Evolutionary conservation across 1,139 yeast genomes (phyloP), one percentile per base, ranked within the genome.

Genomic region (Pichia sp.): DNA sequence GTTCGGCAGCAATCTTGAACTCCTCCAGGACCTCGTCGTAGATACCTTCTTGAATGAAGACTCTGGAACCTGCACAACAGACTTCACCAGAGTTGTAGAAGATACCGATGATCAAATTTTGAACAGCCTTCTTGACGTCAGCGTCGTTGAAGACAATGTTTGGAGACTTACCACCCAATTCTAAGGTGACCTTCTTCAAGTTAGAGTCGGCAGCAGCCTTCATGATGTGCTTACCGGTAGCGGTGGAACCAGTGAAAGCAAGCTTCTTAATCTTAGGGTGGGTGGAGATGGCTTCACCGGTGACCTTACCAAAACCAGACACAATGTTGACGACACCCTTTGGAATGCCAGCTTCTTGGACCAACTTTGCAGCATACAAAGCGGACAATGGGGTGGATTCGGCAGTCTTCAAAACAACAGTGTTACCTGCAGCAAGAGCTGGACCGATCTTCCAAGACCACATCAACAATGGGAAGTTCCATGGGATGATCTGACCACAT

Each of bases 381-480:
- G 89, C 88, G 51, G 88, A 83, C 64, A 87, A 76, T 56, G 95
- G 93, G 49, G 95, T 86, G 48, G 86, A 78, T 65, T 84, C 86
- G 44, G 95, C 89, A 45, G 90, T 81, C 71, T 87, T 87, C 66
- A 86, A 72, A 49, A 87, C 84, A 62, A 83, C 72, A 48, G 86
- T 80, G 73, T 86, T 86, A 71, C 93, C 93, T 55, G 93, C 79
- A 54, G 87, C 90, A 60, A 87, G 71, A 55, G 91, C 90, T 44
- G 95, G 93, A 50, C 85, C 91, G 55, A 87, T 71, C 67, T 85
- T 85, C 95, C 95, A 87, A 23, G 87, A 73, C 63, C 83, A 77
- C 88, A 87, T 85, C 70, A 84, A 76, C 62, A 86, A 66, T 58
- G 96, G 95, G 79, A 85, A 88, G 71, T 88, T 88, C 95, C 96